A percentile compares a stretch with the other conserved stretches of the same genome.
phyloP scores from a whole-genome alignment of 495 filamentous ascomycete genomes.

The Astrothelium subdiscretum region DNA sequence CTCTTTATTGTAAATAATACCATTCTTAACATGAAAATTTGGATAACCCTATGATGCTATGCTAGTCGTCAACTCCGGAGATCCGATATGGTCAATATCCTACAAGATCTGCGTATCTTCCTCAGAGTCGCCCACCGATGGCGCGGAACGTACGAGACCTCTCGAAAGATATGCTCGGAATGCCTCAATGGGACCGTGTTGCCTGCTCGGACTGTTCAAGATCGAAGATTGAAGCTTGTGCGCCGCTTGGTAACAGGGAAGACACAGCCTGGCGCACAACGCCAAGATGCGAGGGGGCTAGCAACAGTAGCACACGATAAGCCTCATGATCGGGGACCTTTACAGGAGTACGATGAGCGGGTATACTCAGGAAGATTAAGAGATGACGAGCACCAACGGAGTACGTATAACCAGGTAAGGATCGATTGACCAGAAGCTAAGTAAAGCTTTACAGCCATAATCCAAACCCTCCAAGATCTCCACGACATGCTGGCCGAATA shows the following conservation, averaged over 20 bases:
- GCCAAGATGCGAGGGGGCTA: neutral
- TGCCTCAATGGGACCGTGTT: neutral
- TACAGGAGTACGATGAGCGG: conserved; percentile 76
- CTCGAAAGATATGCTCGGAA: neutral
- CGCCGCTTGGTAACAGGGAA: neutral
- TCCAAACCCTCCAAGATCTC: conserved; percentile 77
- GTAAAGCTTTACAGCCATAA: conserved; percentile 49
- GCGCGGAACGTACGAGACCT: neutral
- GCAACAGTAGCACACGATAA: neutral
- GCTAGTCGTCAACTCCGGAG: neutral
- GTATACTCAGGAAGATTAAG: conserved; percentile 59
- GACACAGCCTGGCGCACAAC: neutral
- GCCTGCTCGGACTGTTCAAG: neutral
- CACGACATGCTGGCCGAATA: conserved; percentile 74
- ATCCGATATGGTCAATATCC: neutral
- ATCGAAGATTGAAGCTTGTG: neutral
- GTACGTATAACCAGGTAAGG: conserved; percentile 31
- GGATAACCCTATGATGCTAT: too few relatives aligned
- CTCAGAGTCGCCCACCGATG: neutral
- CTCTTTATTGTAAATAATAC: too few relatives aligned
- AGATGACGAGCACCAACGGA: conserved; percentile 86
- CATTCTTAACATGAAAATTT: too few relatives aligned
- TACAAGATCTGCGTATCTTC: neutral
- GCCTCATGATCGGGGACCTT: conserved; percentile 42
- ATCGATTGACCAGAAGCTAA: neutral